These are phyloP conservation scores for Collybiopsis confluens DNA, from an alignment of 768 basidiomycete species.

Conservation along the genomic window DNA sequence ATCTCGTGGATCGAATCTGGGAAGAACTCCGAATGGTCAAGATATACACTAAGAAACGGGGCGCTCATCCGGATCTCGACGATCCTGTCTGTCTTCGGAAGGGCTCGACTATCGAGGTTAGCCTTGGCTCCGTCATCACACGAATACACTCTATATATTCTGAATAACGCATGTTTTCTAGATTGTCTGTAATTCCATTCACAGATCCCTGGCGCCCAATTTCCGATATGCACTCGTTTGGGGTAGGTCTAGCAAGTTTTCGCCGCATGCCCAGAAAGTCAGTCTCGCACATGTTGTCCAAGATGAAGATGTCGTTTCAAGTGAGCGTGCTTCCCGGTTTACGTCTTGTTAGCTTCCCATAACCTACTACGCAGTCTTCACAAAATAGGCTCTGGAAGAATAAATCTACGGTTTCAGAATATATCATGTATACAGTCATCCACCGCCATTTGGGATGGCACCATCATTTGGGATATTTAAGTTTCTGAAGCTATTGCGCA, in stretches of 20 bases:
- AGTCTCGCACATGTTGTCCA: conserved; percentile 79
- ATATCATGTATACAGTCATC: not conserved
- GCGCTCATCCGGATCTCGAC: conserved; percentile 84
- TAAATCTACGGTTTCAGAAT: not conserved
- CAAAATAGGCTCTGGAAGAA: conserved; percentile 19
- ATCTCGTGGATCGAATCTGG: conserved; percentile 76
- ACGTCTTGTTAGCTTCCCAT: conserved; percentile 7
- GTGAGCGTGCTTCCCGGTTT: conserved; percentile 39
- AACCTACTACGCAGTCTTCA: conserved; percentile 26
- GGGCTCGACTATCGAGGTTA: conserved; percentile 89
- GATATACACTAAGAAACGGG: conserved; percentile 96
- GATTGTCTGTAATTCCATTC: conserved; percentile 91
- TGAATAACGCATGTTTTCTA: conserved; percentile 26
- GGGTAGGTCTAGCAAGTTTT: conserved; percentile 94
- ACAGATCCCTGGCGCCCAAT: conserved; percentile 82
- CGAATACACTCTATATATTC: too few species aligned
- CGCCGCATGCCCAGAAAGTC: conserved; percentile 92
- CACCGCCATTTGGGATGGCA: too few species aligned
- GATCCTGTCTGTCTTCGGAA: conserved; percentile 90
- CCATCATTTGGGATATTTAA: too few species aligned
- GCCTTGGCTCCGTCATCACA: not conserved
- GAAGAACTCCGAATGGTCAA: conserved; percentile 78
- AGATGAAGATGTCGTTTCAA: conserved; percentile 87
- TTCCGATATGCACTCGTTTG: conserved; percentile 96
- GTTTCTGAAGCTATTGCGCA: too few species aligned